A percentile compares a stretch with the other conserved stretches of the same genome.
phyloP scores from a whole-genome alignment of 495 filamentous ascomycete genomes.

The Aspergillus nanangensis region DNA sequence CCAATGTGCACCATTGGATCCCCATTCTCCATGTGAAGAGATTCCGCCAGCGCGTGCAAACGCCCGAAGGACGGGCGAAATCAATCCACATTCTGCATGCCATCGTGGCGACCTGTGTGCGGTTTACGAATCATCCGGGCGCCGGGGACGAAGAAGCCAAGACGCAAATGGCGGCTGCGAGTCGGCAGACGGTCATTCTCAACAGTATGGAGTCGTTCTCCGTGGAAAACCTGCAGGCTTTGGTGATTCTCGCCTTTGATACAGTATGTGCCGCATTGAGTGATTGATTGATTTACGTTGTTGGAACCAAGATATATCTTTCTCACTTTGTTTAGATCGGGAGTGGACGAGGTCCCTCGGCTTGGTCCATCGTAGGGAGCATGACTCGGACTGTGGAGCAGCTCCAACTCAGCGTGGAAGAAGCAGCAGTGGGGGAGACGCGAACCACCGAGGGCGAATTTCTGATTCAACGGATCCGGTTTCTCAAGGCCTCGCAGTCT shows the following conservation, averaged over 20 bases:
- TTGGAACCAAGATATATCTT: background rate
- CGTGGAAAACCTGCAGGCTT: constrained; percentile 24
- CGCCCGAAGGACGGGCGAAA: background rate
- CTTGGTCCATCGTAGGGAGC: constrained; percentile 25
- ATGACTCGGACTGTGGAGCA: constrained; percentile 23
- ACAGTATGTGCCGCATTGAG: constrained; percentile 10
- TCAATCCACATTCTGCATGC: constrained; percentile 17
- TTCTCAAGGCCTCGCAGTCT: constrained; percentile 18
- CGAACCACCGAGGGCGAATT: constrained; percentile 10
- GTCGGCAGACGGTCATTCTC: constrained; percentile 17
- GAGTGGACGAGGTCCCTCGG: constrained; percentile 22
- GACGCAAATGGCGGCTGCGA: constrained; percentile 9
- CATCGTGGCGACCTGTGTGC: constrained; percentile 13
- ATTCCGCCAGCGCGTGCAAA: constrained; percentile 16
- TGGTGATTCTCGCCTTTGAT: constrained; percentile 23
- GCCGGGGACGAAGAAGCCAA: constrained; percentile 4
- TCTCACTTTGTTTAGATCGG: constrained; percentile 18
- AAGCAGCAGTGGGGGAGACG: constrained; percentile 5
- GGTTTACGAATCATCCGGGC: constrained; percentile 3
- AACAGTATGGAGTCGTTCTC: constrained; percentile 21
- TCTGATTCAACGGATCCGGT: constrained; percentile 28
- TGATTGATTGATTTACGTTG: background rate
- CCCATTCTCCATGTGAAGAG: constrained; percentile 18
- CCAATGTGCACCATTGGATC: constrained; percentile 23
- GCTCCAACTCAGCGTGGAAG: constrained; percentile 19